Evolutionary conservation across 768 basidiomycete species (phyloP), one percentile per base, ranked within the genome.

Genomic region (Lactarius trivialis): DNA sequence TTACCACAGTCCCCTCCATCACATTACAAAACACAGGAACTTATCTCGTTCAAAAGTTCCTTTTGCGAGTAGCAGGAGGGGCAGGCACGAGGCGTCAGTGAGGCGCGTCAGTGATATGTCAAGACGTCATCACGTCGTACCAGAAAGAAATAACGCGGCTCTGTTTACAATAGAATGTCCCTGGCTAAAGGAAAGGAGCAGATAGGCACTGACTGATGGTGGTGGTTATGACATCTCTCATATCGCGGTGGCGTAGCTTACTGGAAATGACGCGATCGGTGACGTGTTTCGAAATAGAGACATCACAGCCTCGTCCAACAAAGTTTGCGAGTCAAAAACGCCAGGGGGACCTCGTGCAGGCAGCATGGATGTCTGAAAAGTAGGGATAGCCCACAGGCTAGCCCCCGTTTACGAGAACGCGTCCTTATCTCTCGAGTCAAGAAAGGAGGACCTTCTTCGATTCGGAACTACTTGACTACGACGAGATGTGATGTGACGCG

Each of bases 391-490:
- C 33, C 56, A 62, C 26, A 54, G 43, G 60, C 60, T 50, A 56
- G 60, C 49, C 41, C 33, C 50, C 50, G 14, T 11, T 62, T 62
- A 62, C 61, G 61, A 57, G 39, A 61, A 36, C 24, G 7, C 19
- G 12, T 32, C 45, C 41, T 58, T 58, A 58, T 63, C 56, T 58
- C 28, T 55, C 56, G n/a, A 6, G 12, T 48, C 45, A 24, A 48
- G 21, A 3, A n/a, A 45, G n/a, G 43, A 45, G 21, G 45, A 12
- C 30, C 12, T 48, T 48, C 21, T 24, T 48, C 45, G 21, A 24
- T 21, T 14, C 21, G 45, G 45, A 48, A 48, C 45, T 48, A 41
- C 21, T 21, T 48, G 21, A 2, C 12, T 48, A 12, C 45, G n/a
- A 14, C 5, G 3, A 9, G 12, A 8, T 49, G n/a, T 9, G 12